A percentile compares a stretch with the other conserved stretches of the same genome.
Evolutionary conservation across 1,139 yeast genomes (phyloP).

Genomic region (Pneumocystis murina): DNA sequence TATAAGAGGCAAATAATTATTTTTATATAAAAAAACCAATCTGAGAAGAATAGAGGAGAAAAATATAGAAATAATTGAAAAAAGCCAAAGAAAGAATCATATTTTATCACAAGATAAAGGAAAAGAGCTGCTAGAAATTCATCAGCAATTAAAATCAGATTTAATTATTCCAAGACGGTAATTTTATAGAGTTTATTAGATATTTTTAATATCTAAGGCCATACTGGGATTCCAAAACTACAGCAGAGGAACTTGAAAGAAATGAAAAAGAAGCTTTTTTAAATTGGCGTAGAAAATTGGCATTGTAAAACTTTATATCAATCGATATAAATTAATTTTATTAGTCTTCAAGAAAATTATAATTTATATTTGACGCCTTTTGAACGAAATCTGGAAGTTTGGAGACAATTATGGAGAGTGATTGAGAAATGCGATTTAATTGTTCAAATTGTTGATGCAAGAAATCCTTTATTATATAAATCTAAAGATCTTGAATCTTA

Average conservation of each 20-base stretch:
- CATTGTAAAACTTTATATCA: conserved; percentile 26
- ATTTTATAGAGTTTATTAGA: not conserved
- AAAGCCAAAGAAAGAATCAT: conserved; percentile 33
- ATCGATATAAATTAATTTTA: not conserved
- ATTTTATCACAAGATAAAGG: conserved; percentile 57
- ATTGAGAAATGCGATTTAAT: conserved; percentile 87
- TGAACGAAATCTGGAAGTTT: conserved; percentile 91
- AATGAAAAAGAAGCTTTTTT: conserved; percentile 82
- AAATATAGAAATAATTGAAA: conserved; percentile 64
- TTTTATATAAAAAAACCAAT: not conserved
- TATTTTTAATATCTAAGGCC: conserved; percentile 30
- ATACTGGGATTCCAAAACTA: conserved; percentile 55
- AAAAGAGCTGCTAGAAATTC: conserved; percentile 45
- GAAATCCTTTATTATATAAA: conserved; percentile 82
- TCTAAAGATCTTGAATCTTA: conserved; percentile 78
- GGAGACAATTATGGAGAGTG: conserved; percentile 98
- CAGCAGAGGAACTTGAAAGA: conserved; percentile 65
- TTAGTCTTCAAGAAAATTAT: conserved; percentile 48
- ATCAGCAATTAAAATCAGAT: conserved; percentile 58
- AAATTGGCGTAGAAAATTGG: conserved; percentile 85
- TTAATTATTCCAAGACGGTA: conserved; percentile 80
- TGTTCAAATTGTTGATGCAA: conserved; percentile 95
- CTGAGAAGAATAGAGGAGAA: conserved; percentile 43
- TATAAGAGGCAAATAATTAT: conserved; percentile 37
- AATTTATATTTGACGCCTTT: conserved; percentile 88